These are phyloP conservation scores for Sutorius australiensis DNA, from an alignment of 768 basidiomycete genomes.

Conservation along the genomic window DNA sequence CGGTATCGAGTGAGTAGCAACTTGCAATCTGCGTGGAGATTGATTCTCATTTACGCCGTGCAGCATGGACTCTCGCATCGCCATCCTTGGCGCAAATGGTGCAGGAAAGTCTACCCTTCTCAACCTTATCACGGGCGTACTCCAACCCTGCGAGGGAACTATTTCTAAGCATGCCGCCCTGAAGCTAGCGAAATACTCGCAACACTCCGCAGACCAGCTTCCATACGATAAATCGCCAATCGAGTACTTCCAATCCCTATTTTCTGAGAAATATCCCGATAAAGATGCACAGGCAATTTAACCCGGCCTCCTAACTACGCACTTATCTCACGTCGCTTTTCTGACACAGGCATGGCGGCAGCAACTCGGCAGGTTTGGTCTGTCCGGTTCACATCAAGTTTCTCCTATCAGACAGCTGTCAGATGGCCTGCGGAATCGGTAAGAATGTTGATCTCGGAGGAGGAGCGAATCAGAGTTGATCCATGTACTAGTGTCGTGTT, in stretches of 20 bases:
- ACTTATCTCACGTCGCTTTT: slow-evolving; percentile 8
- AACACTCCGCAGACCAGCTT: slow-evolving; percentile 97
- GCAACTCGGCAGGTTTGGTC: slow-evolving; percentile 93
- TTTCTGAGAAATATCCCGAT: slow-evolving; percentile 82
- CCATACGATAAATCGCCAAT: slow-evolving; percentile 89
- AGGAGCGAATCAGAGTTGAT: slow-evolving; percentile 11
- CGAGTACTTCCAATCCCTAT: slow-evolving; percentile 88
- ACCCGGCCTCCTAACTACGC: slow-evolving; percentile 4
- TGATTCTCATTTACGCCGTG: slow-evolving; percentile 1
- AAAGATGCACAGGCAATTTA: slow-evolving; percentile 69
- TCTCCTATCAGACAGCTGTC: slow-evolving; percentile 91
- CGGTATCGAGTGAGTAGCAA: slow-evolving; percentile 84
- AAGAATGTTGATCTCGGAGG: slow-evolving; percentile 21
- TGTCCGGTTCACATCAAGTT: slow-evolving; percentile 91
- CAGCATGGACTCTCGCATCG: slow-evolving; percentile 92
- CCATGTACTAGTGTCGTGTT: slow-evolving; percentile 74
- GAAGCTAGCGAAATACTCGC: slow-evolving; percentile 97
- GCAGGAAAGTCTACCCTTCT: slow-evolving; percentile 92
- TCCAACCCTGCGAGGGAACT: slow-evolving; percentile 81
- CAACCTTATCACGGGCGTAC: slow-evolving; percentile 78
- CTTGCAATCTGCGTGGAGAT: slow-evolving; percentile 2
- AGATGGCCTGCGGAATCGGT: slow-evolving; percentile 95
- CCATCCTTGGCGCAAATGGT: slow-evolving; percentile 95
- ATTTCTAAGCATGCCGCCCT: slow-evolving; percentile 84
- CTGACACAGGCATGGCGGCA: slow-evolving; percentile 78